Evolutionary conservation across 208 protist genomes (phyloP).

Genomic region (Acanthamoeba sp.): DNA sequence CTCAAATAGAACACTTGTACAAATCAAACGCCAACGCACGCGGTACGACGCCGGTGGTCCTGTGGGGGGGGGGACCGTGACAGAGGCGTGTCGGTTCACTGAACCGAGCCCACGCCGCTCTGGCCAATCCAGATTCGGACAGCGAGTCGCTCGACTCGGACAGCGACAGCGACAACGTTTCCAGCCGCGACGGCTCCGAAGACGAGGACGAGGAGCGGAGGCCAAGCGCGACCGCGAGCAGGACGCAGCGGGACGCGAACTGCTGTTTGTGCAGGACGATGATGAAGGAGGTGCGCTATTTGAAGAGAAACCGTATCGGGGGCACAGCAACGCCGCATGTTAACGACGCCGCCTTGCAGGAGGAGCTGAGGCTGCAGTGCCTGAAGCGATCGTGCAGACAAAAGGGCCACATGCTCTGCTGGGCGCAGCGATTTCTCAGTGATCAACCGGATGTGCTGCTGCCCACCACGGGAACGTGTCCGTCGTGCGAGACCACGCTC

Average conservation of each 20-base stretch:
- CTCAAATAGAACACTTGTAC: neutral
- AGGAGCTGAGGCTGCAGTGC: neutral
- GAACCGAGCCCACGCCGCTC: neutral
- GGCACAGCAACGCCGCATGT: neutral
- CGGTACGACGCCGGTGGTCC: neutral
- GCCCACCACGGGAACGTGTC: conserved; percentile 33
- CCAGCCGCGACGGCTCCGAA: neutral
- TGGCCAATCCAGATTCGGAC: neutral
- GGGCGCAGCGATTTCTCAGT: conserved; percentile 38
- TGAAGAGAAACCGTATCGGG: neutral
- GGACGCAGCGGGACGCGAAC: neutral
- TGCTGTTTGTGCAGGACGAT: neutral
- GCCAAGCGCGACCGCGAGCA: neutral
- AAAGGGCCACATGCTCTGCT: conserved; percentile 64
- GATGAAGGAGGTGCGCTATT: neutral
- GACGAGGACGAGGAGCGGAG: neutral
- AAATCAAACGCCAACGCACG: neutral
- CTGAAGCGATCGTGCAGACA: conserved; percentile 2
- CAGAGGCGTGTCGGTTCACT: too few species aligned
- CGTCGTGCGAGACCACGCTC: neutral
- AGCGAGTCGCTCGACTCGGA: neutral
- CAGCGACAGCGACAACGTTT: neutral
- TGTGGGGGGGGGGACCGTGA: neutral
- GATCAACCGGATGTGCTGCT: conserved; percentile 28
- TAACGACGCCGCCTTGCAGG: neutral